Evolutionary conservation across 371 early-diverging fungal species (phyloP).

Genomic region (Mucor mucedo): DNA sequence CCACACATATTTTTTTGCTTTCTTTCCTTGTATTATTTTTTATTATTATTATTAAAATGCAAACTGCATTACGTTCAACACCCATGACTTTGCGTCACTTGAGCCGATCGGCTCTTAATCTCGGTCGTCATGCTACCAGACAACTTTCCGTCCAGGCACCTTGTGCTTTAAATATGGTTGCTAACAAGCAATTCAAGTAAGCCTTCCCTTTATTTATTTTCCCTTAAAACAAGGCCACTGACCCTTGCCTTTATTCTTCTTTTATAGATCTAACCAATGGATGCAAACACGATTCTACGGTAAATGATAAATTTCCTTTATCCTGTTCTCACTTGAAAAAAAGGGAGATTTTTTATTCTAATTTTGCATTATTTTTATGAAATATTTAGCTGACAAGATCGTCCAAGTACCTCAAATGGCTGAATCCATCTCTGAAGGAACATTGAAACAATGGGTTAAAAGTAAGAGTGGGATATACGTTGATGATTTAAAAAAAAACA

Average conservation of each 20-base stretch:
- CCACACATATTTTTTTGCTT: not conserved
- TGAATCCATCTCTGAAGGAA: slow-evolving; percentile 97
- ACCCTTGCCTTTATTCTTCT: not conserved
- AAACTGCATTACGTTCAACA: slow-evolving; percentile 5
- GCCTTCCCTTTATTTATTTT: not conserved
- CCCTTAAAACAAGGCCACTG: not conserved
- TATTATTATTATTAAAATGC: not conserved
- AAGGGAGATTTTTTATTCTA: not conserved
- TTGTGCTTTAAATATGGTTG: not conserved
- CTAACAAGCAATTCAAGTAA: slow-evolving; percentile 3
- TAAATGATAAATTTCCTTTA: not conserved
- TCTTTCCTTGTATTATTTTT: not conserved
- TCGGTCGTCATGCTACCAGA: slow-evolving; percentile 3
- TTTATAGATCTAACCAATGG: not conserved
- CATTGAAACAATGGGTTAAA: slow-evolving; percentile 94
- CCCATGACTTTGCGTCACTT: slow-evolving; percentile 4
- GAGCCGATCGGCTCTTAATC: not conserved
- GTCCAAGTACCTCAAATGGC: slow-evolving; percentile 96
- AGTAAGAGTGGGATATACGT: slow-evolving; percentile 58
- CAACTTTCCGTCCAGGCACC: slow-evolving; percentile 4
- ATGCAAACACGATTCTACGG: slow-evolving; percentile 6
- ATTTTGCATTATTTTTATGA: not conserved
- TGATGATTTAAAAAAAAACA: no score
- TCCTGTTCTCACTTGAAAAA: not conserved
- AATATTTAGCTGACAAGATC: slow-evolving; percentile 67